These are phyloP conservation scores for Stygiomarasmius scandens DNA, from an alignment of 1,284 basidiomycete species.

Conservation along the genomic window DNA sequence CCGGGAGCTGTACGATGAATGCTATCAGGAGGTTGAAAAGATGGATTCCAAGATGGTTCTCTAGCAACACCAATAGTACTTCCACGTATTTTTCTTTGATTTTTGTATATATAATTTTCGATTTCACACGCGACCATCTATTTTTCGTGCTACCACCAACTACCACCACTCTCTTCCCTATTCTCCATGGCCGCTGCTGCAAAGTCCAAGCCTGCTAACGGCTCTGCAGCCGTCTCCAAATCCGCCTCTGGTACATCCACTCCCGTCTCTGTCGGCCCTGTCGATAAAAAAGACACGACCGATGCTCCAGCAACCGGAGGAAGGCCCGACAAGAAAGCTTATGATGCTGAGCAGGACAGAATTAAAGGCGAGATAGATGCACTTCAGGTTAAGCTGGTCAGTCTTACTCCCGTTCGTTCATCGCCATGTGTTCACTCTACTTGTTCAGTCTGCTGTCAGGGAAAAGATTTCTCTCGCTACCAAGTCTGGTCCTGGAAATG, in stretches of 20 bases:
- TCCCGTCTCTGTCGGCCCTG: slow-evolving; percentile 38
- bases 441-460: slow-evolving; percentile 68
- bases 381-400: slow-evolving; percentile 78
- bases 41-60: slow-evolving; percentile 75
- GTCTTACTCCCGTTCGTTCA: slow-evolving; percentile 34
- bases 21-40: slow-evolving; percentile 83
- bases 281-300: slow-evolving; percentile 47
- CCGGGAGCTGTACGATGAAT: slow-evolving; percentile 82
- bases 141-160: slow-evolving; percentile 29
- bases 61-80: slow-evolving; percentile 33
- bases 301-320: slow-evolving; percentile 47
- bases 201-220: slow-evolving; percentile 59
- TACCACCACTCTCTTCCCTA: slow-evolving; percentile 26
- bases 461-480: slow-evolving; percentile 75
- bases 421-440: slow-evolving; percentile 9
- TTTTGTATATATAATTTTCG: slow-evolving; percentile 2
- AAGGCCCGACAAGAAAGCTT: slow-evolving; percentile 80
- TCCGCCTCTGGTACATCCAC: slow-evolving; percentile 53
- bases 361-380: slow-evolving; percentile 84
- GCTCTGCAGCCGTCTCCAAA: slow-evolving; percentile 41
- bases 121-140: slow-evolving; percentile 24
- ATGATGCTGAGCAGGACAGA: slow-evolving; percentile 83
- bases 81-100: background rate
- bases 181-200: slow-evolving; percentile 44
- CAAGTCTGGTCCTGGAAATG: slow-evolving; percentile 66